A percentile compares a stretch with the other conserved stretches of the same genome.
Evolutionary conservation across 768 basidiomycete genomes (phyloP).

Genomic region (Podaxis sp.): DNA sequence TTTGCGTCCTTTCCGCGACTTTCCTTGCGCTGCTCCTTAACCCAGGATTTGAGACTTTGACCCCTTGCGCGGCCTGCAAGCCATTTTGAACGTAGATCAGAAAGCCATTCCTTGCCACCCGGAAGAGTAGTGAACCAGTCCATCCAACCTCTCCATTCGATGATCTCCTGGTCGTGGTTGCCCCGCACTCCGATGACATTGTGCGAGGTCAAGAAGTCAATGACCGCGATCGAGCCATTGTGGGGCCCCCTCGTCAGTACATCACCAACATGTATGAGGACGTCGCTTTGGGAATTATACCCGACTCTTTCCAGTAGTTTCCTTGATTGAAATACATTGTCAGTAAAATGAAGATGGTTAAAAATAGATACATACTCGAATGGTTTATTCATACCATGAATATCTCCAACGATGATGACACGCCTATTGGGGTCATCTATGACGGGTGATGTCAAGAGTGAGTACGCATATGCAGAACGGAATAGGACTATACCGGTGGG

Average conservation of each 20-base stretch:
- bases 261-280: slow-evolving; percentile 83
- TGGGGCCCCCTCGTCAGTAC: slow-evolving; percentile 69
- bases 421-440: slow-evolving; percentile 54
- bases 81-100: slow-evolving; percentile 12
- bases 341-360: background rate
- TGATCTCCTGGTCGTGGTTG: slow-evolving; percentile 89
- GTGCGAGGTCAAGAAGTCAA: slow-evolving; percentile 62
- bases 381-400: slow-evolving; percentile 78
- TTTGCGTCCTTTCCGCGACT: slow-evolving; percentile 22
- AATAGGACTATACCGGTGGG: slow-evolving; percentile 44
- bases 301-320: slow-evolving; percentile 59
- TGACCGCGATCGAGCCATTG: slow-evolving; percentile 57
- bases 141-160: slow-evolving; percentile 90
- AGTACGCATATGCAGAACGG: background rate
- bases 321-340: slow-evolving; percentile 35
- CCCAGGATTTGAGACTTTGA: slow-evolving; percentile 15
- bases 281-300: slow-evolving; percentile 62
- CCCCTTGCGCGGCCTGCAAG: background rate
- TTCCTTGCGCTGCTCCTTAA: slow-evolving; percentile 19
- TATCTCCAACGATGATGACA: slow-evolving; percentile 80
- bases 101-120: slow-evolving; percentile 57
- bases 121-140: slow-evolving; percentile 63
- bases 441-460: background rate
- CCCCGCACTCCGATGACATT: slow-evolving; percentile 83
- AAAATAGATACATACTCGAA: slow-evolving; percentile 53